A percentile compares a stretch with the other conserved stretches of the same genome.
Evolutionary conservation across 1,284 basidiomycete species (phyloP).

Genomic region (Pseudozyma tsukubaensis): DNA sequence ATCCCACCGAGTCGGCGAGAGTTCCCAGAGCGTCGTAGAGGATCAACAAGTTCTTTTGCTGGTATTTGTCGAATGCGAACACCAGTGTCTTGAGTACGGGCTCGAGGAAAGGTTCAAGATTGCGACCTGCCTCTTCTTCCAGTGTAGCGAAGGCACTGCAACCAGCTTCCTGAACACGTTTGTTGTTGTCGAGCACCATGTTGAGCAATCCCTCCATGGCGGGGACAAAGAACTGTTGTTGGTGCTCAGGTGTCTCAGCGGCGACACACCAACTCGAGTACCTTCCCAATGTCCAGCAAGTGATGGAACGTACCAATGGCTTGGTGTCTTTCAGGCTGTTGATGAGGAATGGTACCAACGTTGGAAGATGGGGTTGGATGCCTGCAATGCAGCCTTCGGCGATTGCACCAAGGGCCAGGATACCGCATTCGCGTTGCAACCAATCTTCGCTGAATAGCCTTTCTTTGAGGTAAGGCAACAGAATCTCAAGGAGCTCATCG

Average conservation of each 20-base stretch:
- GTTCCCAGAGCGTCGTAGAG: slow-evolving; percentile 98
- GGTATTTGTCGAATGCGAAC: slow-evolving; percentile 96
- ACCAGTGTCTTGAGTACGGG: slow-evolving; percentile 95
- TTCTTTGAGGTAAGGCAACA: slow-evolving; percentile 89
- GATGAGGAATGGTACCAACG: slow-evolving; percentile 91
- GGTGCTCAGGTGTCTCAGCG: slow-evolving; percentile 84
- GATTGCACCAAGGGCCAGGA: slow-evolving; percentile 95
- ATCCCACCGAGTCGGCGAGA: slow-evolving; percentile 92
- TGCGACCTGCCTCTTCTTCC: slow-evolving; percentile 93
- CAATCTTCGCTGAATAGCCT: slow-evolving; percentile 94
- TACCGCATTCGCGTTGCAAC: slow-evolving; percentile 93
- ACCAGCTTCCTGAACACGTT: slow-evolving; percentile 98
- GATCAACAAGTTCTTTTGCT: slow-evolving; percentile 99
- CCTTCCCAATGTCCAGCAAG: slow-evolving; percentile 98
- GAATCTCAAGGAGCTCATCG: slow-evolving; percentile 84
- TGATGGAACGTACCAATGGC: slow-evolving; percentile 97
- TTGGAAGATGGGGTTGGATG: slow-evolving; percentile 91
- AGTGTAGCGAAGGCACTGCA: slow-evolving; percentile 98
- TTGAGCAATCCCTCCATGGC: slow-evolving; percentile 97
- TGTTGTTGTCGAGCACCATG: slow-evolving; percentile 99
- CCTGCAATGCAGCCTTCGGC: slow-evolving; percentile 98
- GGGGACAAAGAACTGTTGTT: slow-evolving; percentile 89
- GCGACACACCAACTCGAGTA: slow-evolving; percentile 95
- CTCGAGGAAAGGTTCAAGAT: slow-evolving; percentile 91
- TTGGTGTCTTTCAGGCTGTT: slow-evolving; percentile 90